Evolutionary conservation across 345 rosid species (phyloP).

Genomic region (Populus nigra): DNA sequence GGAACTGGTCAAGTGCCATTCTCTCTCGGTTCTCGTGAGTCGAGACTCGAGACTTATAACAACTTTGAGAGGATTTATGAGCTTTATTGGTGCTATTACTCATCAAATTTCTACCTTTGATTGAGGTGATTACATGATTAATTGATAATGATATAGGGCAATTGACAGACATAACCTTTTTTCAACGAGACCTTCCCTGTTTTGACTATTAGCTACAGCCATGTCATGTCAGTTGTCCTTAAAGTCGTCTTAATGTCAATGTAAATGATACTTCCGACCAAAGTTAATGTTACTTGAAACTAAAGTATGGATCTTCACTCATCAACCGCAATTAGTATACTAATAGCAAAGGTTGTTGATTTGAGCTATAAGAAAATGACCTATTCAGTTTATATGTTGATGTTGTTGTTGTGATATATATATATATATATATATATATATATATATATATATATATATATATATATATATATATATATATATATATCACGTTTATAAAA

Average conservation of each 20-base stretch:
- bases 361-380: too few species aligned
- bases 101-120: neutral
- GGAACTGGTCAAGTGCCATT: neutral
- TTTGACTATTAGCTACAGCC: neutral
- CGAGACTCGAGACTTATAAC: neutral
- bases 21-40: neutral
- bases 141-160: neutral
- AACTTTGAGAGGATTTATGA: neutral
- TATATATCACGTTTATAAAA: too few species aligned
- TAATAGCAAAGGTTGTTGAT: neutral
- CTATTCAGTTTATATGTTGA: too few species aligned
- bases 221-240: neutral
- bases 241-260: neutral
- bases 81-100: neutral
- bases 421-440: too few species aligned
- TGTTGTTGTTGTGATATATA: too few species aligned
- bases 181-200: neutral
- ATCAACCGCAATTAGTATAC: neutral
- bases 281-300: too few species aligned
- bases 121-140: neutral
- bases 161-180: too few species aligned
- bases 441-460: too few species aligned
- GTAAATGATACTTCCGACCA: neutral
- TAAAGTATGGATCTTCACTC: too few species aligned
- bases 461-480: rapidly evolving